Percentiles rank a stretch among this genome's conserved stretches.
Conservation (phyloP, 352 stramenopile genomes). For the Globisporangium uncinulatum region DNA sequence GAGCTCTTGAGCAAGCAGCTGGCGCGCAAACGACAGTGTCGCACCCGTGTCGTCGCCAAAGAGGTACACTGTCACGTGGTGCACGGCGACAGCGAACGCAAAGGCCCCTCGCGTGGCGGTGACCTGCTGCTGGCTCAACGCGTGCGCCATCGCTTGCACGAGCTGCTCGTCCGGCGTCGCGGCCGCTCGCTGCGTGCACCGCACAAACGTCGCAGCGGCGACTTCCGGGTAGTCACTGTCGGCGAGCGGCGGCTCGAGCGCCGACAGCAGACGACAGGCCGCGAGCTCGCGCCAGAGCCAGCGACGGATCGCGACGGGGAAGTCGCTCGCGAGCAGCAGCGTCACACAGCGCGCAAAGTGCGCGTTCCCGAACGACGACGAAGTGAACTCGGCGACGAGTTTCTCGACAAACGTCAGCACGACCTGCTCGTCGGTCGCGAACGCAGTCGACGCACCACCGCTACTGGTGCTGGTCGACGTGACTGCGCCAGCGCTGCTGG, state of each 20-base stretch:
- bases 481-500: neutral
- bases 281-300: conserved; percentile 72
- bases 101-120: conserved; percentile 33
- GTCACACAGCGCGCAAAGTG: conserved; percentile 64
- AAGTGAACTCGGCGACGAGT: conserved; percentile 60
- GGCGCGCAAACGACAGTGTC: conserved; percentile 38
- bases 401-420: conserved; percentile 65
- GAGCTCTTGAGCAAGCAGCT: conserved; percentile 43
- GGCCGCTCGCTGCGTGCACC: conserved; percentile 20
- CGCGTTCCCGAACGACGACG: conserved; percentile 57
- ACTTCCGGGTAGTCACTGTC: conserved; percentile 10
- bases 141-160: conserved; percentile 42
- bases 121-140: conserved; percentile 29
- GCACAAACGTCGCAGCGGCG: conserved; percentile 19
- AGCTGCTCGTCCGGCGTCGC: conserved; percentile 32
- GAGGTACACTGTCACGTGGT: conserved; percentile 53
- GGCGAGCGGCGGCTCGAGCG: conserved; percentile 30
- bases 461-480: conserved; percentile 3
- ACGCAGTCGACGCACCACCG: conserved; percentile 15
- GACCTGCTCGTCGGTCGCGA: conserved; percentile 44
- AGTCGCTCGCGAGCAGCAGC: conserved; percentile 52
- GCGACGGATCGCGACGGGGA: conserved; percentile 45
- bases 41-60: conserved; percentile 21
- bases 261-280: conserved; percentile 42
- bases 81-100: conserved; percentile 51